A percentile compares a stretch with the other conserved stretches of the same genome.
phyloP scores from a whole-genome alignment of 345 rosid genomes.

The Lumnitzera racemosa region DNA sequence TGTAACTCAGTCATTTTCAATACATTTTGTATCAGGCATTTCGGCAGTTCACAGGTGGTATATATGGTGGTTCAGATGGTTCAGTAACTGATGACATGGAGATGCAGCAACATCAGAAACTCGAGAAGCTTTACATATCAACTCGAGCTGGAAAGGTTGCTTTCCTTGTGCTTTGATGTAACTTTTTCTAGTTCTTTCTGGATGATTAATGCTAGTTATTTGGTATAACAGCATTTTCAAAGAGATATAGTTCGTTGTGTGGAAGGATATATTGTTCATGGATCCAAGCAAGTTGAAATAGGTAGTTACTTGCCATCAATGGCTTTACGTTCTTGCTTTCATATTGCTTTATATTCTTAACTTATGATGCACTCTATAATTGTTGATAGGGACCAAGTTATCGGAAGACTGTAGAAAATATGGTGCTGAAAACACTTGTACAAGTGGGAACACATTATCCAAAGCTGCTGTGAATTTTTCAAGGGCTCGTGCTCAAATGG shows the following conservation, averaged over 20 bases:
- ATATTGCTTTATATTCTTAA: neutral
- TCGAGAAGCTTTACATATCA: conserved; percentile 88
- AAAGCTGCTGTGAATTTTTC: conserved; percentile 68
- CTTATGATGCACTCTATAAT: conserved; percentile 7
- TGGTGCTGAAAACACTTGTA: conserved; percentile 86
- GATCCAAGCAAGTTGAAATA: conserved; percentile 89
- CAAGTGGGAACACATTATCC: conserved; percentile 77
- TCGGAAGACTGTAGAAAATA: conserved; percentile 94
- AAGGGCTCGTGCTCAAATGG: conserved; percentile 79
- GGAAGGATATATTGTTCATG: conserved; percentile 78
- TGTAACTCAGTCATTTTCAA: conserved; percentile 51
- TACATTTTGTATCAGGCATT: conserved; percentile 2
- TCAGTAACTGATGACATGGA: conserved; percentile 73
- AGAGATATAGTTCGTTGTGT: conserved; percentile 94
- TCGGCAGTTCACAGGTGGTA: conserved; percentile 83
- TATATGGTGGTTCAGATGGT: conserved; percentile 75
- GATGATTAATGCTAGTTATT: conserved; percentile 5
- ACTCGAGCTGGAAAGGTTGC: conserved; percentile 89
- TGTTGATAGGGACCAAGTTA: conserved; percentile 62
- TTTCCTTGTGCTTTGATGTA: neutral
- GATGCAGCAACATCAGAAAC: conserved; percentile 72
- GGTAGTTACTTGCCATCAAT: conserved; percentile 32
- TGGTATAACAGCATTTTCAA: conserved; percentile 71
- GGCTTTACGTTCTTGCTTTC: conserved; percentile 1
- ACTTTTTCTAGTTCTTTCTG: neutral